Base-by-base conservation (phyloP, 2,329 filamentous ascomycete species). In the Colletotrichum phormii region DNA sequence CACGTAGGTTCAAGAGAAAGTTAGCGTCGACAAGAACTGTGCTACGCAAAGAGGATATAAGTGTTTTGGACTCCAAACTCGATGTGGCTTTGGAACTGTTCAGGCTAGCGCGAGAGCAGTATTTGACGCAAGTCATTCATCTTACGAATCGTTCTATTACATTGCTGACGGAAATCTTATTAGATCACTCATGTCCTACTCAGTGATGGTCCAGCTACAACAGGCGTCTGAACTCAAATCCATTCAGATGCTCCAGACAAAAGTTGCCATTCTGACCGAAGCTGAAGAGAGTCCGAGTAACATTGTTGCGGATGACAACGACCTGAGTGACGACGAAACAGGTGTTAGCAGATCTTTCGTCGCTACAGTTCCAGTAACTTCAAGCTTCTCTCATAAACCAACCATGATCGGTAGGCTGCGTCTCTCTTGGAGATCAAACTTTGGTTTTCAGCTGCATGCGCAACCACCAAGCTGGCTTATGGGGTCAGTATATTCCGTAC, bases 41-140 rank as follows among this genome's bases (percentile, higher is more conserved):
- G 1, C 62, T 78, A 12, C 76, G 75, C 9, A 80, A 76, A 60
- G 70, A 77, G 1, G 66, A 51, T 4, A 49, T 77, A 29, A 69
- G 76, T 5, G 65, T 11, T 4, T 72, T 78, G 12, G 75, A 75
- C 4, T 59, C 64, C 13, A 75, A 73, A 29, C 31, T 79, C 0
- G 66, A 74, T 0, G 62, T 73, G 31, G 72, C 76, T 9, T 54
- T 79, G 24, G 37, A 64, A 1, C 49, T 77, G 1, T 67, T 79
- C 5, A 64, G 66, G 8, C 7, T 77, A 3, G 74, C 79, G 1
- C 31, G 76, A 1, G 57, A 66, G 11, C 71, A 72, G 0, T 79
- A 76, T 55, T 29, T 74, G 13, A 72, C 75, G 79, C 78, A 53
- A 51, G 6, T 26, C 2, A 7, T 4, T 46, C 3, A 13, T 18